Evolutionary conservation across 352 stramenopile genomes (phyloP), one percentile per base, ranked within the genome.

Genomic region (Peronosclerospora sorghi): DNA sequence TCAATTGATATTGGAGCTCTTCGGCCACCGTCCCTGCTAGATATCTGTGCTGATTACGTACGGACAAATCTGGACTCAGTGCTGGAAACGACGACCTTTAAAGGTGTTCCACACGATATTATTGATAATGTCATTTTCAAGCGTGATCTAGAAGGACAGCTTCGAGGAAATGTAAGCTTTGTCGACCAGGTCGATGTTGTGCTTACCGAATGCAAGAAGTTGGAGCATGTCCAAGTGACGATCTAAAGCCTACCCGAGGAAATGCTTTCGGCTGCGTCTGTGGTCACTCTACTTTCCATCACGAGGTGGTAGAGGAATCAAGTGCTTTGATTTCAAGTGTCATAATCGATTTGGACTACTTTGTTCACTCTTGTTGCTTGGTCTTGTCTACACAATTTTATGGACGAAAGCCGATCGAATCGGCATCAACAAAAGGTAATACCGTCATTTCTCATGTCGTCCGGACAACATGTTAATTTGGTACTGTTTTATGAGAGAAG

Each of bases 121-220:
- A 63, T 88, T 27, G 73, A 83, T 38, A 60, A 88, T 41, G 67
- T 87, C 9, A 57, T 88, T 36, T 88, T 91, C 53, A 82, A 76
- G 47, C 59, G 78, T 15, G 78, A 91, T 38, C 41, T 54, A 5
- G 72, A 84, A 20, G 75, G 67, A 13, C 42, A 65, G 19, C 57
- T 91, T 32, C 75, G 75, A 32, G 72, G 75, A 84, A 70, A 38
- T 91, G 78, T 68, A 86, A 81, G 39, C 45, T 84, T 7, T 91
- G 78, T 37, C 59, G 72, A 10, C 56, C 65, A 19, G 75, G 73
- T 8, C 70, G 74, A 24, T 91, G 78, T 45, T 80, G 72, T 30
- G 56, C 85, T 15, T 90, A 85, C 34, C 68, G 74, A 10, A 62
- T 72, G 20, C 56, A 73, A 18, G 61, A 69, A n/a, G 48, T 62